phyloP scores from a whole-genome alignment of 73 alveolate species.

The Tetrahymena elliotti region DNA sequence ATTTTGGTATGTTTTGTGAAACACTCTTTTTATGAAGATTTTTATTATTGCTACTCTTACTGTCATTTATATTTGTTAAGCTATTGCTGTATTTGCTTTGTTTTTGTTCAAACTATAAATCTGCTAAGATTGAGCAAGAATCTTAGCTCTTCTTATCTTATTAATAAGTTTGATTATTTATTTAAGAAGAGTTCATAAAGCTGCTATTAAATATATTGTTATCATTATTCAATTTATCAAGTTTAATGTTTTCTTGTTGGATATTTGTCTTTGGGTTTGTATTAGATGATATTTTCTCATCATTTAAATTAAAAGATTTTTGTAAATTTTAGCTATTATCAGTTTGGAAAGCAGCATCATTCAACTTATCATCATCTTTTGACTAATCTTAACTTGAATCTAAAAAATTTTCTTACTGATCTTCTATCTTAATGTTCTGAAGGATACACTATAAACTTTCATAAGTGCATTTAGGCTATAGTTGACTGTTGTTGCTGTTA shows the following conservation, averaged over 20 bases:
- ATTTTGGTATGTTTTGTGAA: background rate
- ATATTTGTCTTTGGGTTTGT: background rate
- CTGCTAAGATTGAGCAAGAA: background rate
- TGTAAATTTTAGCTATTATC: background rate
- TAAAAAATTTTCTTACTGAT: background rate
- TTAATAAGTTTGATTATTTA: background rate
- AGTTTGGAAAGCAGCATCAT: background rate
- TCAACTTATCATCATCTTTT: background rate
- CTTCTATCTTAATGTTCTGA: background rate
- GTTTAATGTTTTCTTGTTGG: background rate
- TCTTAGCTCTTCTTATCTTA: background rate
- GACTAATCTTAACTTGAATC: background rate
- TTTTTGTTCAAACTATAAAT: background rate
- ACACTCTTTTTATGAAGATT: background rate
- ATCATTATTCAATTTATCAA: background rate
- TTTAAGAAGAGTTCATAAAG: background rate
- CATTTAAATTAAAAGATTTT: background rate
- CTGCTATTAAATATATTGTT: background rate
- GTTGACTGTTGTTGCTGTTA: background rate
- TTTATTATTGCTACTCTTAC: background rate
- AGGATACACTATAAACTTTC: background rate
- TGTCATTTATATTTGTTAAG: background rate
- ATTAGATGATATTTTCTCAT: background rate
- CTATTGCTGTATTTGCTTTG: background rate
- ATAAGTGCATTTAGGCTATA: background rate